phyloP scores from a whole-genome alignment of 345 rosid genomes.

The Lepidium aucheri region DNA sequence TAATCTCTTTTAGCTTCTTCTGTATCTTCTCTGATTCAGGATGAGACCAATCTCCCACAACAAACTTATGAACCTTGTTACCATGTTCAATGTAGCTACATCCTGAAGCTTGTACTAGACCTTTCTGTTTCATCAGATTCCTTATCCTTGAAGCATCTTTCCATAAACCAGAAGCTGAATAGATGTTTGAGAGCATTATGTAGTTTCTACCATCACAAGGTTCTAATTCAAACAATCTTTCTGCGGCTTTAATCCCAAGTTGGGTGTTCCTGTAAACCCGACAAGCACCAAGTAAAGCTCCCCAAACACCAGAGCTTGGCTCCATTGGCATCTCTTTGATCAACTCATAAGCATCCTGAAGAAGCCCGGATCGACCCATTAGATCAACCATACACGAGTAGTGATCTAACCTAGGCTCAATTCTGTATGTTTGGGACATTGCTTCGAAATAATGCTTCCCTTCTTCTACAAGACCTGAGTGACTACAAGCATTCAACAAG shows the following conservation, averaged over 20 bases:
- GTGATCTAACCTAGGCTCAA: constrained; percentile 51
- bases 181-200: constrained; percentile 56
- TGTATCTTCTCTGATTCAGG: constrained; percentile 42
- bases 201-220: constrained; percentile 62
- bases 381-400: constrained; percentile 78
- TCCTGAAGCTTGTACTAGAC: constrained; percentile 44
- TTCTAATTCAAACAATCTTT: constrained; percentile 43
- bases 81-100: constrained; percentile 58
- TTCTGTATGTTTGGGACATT: constrained; percentile 38
- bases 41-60: constrained; percentile 57
- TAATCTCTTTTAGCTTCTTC: constrained; percentile 40
- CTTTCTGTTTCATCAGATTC: constrained; percentile 46
- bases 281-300: constrained; percentile 74
- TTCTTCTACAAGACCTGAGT: constrained; percentile 53
- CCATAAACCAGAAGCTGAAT: constrained; percentile 60
- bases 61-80: constrained; percentile 43
- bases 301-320: constrained; percentile 70
- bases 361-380: constrained; percentile 56
- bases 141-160: constrained; percentile 47
- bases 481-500: constrained; percentile 70
- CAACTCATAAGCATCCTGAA: constrained; percentile 44
- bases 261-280: constrained; percentile 38
- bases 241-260: constrained; percentile 50
- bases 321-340: constrained; percentile 57
- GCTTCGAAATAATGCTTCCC: constrained; percentile 47